These are phyloP conservation scores for Kazachstania bromeliacearum DNA, from an alignment of 805 yeast genomes.

Conservation along the genomic window DNA sequence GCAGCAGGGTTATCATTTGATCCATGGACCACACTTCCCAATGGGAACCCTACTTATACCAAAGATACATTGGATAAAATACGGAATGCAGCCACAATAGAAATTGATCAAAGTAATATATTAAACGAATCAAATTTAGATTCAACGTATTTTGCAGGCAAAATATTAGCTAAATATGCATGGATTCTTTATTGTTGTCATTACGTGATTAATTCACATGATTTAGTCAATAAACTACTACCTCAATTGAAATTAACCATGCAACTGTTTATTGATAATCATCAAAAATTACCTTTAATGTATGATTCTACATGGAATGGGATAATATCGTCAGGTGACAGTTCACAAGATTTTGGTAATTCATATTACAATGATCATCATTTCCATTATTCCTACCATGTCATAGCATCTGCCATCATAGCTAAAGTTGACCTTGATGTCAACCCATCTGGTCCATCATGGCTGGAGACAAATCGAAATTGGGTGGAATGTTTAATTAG, in stretches of 20 bases:
- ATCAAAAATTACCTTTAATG: constrained; percentile 60
- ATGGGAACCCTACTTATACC: constrained; percentile 19
- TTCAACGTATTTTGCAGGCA: constrained; percentile 89
- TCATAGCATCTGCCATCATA: constrained; percentile 59
- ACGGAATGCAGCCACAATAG: constrained; percentile 28
- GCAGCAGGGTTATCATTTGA: constrained; percentile 38
- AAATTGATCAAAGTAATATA: constrained; percentile 24
- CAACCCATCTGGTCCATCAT: constrained; percentile 12
- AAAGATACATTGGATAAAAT: constrained; percentile 25
- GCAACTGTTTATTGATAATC: constrained; percentile 56
- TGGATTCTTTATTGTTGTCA: constrained; percentile 68
- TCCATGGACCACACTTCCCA: constrained; percentile 32
- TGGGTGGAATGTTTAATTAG: constrained; percentile 55
- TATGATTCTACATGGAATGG: constrained; percentile 81
- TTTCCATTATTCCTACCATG: constrained; percentile 67
- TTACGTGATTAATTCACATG: constrained; percentile 48
- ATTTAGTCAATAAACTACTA: constrained; percentile 42
- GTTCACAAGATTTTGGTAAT: constrained; percentile 61
- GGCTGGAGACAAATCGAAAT: constrained; percentile 41
- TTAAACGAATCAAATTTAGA: constrained; percentile 44
- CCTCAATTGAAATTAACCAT: constrained; percentile 58
- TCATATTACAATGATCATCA: constrained; percentile 68
- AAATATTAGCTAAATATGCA: constrained; percentile 82
- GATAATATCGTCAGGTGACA: constrained; percentile 55
- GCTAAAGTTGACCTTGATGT: constrained; percentile 43